Evolutionary conservation across 495 filamentous ascomycete genomes (phyloP).

Genomic region (Hypoxylon lenormandii): DNA sequence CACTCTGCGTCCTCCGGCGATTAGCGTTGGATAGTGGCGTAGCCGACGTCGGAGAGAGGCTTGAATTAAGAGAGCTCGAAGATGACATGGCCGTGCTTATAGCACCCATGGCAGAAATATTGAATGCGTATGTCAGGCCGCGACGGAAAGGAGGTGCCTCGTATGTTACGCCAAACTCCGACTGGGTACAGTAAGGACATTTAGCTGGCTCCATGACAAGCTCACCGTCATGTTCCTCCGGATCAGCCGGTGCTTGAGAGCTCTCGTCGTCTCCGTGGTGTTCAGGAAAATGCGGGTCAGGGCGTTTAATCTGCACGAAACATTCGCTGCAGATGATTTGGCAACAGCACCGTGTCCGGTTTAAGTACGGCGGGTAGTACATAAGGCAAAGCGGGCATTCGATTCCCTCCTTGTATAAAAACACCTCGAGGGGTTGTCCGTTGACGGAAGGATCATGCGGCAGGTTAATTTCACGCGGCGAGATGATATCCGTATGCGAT

Average conservation of each 20-base stretch:
- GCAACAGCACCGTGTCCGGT: slow-evolving; percentile 93
- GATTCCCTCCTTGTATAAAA: slow-evolving; percentile 86
- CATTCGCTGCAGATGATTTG: slow-evolving; percentile 98
- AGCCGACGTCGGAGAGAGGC: slow-evolving; percentile 55
- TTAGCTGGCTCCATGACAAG: slow-evolving; percentile 91
- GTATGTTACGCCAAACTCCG: slow-evolving; percentile 95
- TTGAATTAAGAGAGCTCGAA: slow-evolving; percentile 65
- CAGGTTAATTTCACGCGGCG: slow-evolving; percentile 80
- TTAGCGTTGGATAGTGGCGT: slow-evolving; percentile 55
- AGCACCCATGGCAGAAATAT: slow-evolving; percentile 51
- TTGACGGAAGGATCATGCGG: slow-evolving; percentile 89
- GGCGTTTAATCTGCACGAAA: slow-evolving; percentile 97
- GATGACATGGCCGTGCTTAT: slow-evolving; percentile 77
- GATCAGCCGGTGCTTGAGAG: slow-evolving; percentile 57
- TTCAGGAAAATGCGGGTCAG: slow-evolving; percentile 94
- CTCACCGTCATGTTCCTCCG: slow-evolving; percentile 68
- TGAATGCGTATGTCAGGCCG: slow-evolving; percentile 77
- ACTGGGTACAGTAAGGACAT: slow-evolving; percentile 94
- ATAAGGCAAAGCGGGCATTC: slow-evolving; percentile 98
- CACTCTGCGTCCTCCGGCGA: slow-evolving; percentile 77
- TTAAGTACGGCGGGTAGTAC: slow-evolving; percentile 95
- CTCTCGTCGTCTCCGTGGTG: slow-evolving; percentile 72
- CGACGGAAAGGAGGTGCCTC: slow-evolving; percentile 87
- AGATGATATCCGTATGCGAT: slow-evolving; percentile 71
- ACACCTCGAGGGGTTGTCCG: slow-evolving; percentile 89